Conservation (phyloP, 768 basidiomycete species). For the Pleurotus salmoneostramineus region DNA sequence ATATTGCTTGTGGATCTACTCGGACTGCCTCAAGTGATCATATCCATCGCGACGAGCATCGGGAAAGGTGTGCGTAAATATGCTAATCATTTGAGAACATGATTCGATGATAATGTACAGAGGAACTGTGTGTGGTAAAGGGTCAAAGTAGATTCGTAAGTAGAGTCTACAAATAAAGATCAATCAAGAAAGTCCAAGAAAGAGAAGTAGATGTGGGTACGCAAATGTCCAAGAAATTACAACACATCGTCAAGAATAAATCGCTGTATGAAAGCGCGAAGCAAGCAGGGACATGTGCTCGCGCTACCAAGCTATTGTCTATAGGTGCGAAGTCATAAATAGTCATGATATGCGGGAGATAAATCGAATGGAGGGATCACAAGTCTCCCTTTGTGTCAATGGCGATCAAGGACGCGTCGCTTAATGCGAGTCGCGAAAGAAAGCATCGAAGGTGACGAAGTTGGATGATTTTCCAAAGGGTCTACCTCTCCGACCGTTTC, state of each 20-base stretch:
- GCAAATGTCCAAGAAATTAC: not conserved
- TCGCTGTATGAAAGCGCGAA: not conserved
- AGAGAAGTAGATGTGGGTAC: not conserved
- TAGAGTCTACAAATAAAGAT: too few relatives aligned
- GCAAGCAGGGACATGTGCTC: not conserved
- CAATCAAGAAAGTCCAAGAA: not conserved
- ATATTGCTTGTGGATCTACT: too few relatives aligned
- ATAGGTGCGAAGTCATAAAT: not conserved
- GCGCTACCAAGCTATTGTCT: not conserved
- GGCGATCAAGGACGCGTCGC: not conserved
- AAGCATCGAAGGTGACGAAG: not conserved
- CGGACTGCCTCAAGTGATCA: too few relatives aligned
- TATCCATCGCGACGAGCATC: too few relatives aligned
- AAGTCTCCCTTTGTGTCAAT: not conserved
- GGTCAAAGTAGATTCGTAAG: too few relatives aligned
- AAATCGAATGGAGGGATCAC: not conserved
- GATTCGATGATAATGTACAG: too few relatives aligned
- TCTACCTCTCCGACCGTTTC: conserved; percentile 4
- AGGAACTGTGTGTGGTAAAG: too few relatives aligned
- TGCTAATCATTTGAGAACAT: too few relatives aligned
- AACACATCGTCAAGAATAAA: not conserved
- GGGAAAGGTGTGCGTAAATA: too few relatives aligned
- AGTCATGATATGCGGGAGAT: not conserved
- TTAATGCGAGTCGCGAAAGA: conserved; percentile 6
- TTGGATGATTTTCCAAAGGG: not conserved